Base-by-base conservation (phyloP, 805 yeast species). In the Candida krabiensis region DNA sequence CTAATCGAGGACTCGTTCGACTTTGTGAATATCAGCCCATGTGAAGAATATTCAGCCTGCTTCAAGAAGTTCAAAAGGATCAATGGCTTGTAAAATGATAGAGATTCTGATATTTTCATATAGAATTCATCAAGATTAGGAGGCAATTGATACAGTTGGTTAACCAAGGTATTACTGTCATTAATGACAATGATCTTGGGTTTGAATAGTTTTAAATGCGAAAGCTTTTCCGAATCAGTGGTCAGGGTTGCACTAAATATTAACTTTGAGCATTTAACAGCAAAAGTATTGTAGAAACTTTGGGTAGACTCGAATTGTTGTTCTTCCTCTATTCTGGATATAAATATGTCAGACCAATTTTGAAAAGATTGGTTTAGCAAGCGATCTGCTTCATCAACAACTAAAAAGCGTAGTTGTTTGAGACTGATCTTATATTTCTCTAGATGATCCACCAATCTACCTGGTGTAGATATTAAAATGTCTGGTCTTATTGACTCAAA, bases 221-320 rank as follows among this genome's bases (percentile, higher is more conserved):
- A 74, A 39, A 93, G 66, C 55, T 86, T 87, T 19, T 93, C 96
- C 0, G 97, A 86, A 58, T 90, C 95, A 2, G 96, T 83, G 3
- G 97, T 88, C 37, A 93, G 72, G 0, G 99, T 93, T 6, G 99
- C 99, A 34, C 95, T 83, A 55, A 93, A 88, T 3, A 93, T 73
- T 59, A 91, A 70, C 50, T 90, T 65, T 66, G 83, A 56, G 63
- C 80, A 61, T 33, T 59, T 60, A 26, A 66, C 38, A 9, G 45
- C 44, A 66, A 74, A 75, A 14, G 35, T 40, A 22, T 58, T 48
- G 15, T 67, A 60, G 2, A 66, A 52, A 30, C 55, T 56, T 7
- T 32, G 18, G 24, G 36, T 27, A 14, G 37, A 44, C 2, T 28
- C 11, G 16, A 40, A 59, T 38, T 72, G 63, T 35, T 64, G 68